Base-by-base conservation (phyloP, 345 rosid species). In the Nasturtium officinale region DNA sequence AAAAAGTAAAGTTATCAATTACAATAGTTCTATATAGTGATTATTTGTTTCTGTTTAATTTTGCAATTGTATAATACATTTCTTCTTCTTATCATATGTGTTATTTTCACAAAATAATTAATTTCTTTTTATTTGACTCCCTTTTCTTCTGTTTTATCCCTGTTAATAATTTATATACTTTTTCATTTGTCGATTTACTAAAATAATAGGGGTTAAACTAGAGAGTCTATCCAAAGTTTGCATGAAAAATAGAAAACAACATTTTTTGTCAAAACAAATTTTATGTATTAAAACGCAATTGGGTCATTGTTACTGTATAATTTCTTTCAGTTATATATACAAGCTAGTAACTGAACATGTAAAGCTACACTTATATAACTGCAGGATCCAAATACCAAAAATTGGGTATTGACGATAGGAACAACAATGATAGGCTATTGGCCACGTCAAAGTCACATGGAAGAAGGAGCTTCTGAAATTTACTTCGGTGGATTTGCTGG, bases 371-470 rank as follows among this genome's bases (percentile, higher is more conserved):
- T 13, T 26, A 17, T 46, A 26, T 42, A 12, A 63, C 56, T 55
- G 53, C 72, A 66, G 72, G 67, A 74, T 58, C 72, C 78, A 37
- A 52, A 57, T 45, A 74, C 78, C 2, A 74, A 58, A 15, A 74
- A 74, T 47, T 74, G 78, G 78, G 35, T 74, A 47, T 57, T 74
- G 33, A 74, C 78, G 20, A 74, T 38, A 37, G 78, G 72, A 48
- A 12, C 52, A 16, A 37, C 0, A 10, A 57, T 74, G 72, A 74
- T 74, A 74, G 67, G 78, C 0, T 65, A 74, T 47, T 74, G 78
- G 78, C 72, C 78, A 48, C 71, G 7, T 47, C 72, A 74, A 74
- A 13, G 15, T 65, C 45, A 26, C 5, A 74, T 65, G 78, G 67
- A 30, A 57, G 26, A 57, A 13, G 78, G 78, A 65, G 78, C 61